A percentile compares a stretch with the other conserved stretches of the same genome.
Conservation (phyloP, 805 yeast genomes). For the Wickerhamiella allomyrinae region DNA sequence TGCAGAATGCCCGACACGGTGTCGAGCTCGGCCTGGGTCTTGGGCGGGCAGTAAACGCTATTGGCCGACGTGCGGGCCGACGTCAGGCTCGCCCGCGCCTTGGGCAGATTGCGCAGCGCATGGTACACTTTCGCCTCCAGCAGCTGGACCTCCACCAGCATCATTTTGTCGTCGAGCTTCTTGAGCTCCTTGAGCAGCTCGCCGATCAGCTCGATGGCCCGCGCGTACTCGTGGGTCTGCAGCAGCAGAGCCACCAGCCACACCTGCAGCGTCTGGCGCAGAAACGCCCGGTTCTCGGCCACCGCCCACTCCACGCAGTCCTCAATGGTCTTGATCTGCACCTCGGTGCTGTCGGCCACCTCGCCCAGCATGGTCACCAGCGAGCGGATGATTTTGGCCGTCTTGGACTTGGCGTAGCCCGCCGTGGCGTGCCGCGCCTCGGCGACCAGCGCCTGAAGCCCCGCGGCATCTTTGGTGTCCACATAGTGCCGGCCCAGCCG, state of each 20-base stretch:
- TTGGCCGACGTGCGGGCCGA: conserved; percentile 97
- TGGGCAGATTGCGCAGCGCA: conserved; percentile 79
- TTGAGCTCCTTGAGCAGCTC: conserved; percentile 71
- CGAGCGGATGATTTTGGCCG: conserved; percentile 76
- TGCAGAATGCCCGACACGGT: conserved; percentile 89
- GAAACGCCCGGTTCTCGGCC: conserved; percentile 66
- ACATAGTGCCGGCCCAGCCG: conserved; percentile 67
- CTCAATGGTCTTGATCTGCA: conserved; percentile 58
- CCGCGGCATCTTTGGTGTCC: conserved; percentile 30
- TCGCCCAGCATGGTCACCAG: conserved; percentile 64
- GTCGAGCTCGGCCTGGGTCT: conserved; percentile 85
- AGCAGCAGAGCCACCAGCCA: conserved; percentile 66
- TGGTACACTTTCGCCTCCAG: conserved; percentile 83
- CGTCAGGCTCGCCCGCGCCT: conserved; percentile 81
- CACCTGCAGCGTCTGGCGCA: conserved; percentile 77
- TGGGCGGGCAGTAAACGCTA: conserved; percentile 88
- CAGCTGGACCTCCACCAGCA: conserved; percentile 88
- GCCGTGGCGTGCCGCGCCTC: conserved; percentile 59
- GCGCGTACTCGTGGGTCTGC: conserved; percentile 48
- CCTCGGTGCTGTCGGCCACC: conserved; percentile 43
- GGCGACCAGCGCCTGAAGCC: conserved; percentile 47
- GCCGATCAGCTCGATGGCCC: conserved; percentile 58
- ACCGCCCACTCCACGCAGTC: conserved; percentile 82
- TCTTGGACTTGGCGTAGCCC: conserved; percentile 80
- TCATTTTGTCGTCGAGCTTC: conserved; percentile 87